These are phyloP conservation scores for Coprinopsis cinerea DNA, from an alignment of 768 basidiomycete genomes.

Conservation along the genomic window DNA sequence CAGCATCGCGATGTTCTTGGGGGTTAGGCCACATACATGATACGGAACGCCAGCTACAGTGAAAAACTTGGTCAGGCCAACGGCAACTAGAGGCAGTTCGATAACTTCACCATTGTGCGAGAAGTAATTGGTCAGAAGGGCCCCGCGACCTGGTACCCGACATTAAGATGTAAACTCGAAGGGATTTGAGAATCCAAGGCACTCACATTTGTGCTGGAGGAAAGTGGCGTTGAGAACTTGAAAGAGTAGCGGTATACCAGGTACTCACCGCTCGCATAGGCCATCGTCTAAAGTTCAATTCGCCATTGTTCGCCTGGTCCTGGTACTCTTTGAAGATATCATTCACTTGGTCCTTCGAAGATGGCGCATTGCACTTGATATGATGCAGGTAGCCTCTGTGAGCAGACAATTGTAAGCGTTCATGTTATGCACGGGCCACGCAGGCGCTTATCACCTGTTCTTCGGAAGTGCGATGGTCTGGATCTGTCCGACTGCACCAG, in stretches of 20 bases:
- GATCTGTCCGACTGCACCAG: conserved; percentile 19
- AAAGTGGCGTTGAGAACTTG: conserved; percentile 7
- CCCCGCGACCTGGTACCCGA: conserved; percentile 50
- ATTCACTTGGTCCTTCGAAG: conserved; percentile 44
- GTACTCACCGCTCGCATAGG: conserved; percentile 57
- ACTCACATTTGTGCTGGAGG: conserved; percentile 64
- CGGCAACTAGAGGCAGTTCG: background rate
- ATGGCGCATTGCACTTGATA: conserved; percentile 37
- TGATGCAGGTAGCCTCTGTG: conserved; percentile 60
- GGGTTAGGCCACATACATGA: conserved; percentile 37
- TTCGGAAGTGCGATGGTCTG: conserved; percentile 50
- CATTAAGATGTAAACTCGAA: no score
- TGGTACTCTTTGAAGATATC: conserved; percentile 63
- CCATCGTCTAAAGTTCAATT: conserved; percentile 62
- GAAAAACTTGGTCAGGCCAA: conserved; percentile 3
- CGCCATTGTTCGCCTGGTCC: conserved; percentile 48
- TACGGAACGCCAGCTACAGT: conserved; percentile 72
- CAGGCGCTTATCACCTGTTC: conserved; percentile 28
- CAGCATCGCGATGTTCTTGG: background rate
- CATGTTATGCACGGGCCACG: background rate
- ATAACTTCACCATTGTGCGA: conserved; percentile 69
- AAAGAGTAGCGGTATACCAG: background rate
- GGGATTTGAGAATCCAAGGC: no score
- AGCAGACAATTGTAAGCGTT: background rate
- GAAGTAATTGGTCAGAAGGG: conserved; percentile 73